Conservation (phyloP, 305 asterid genomes). For the Fraxinus dipetala region DNA sequence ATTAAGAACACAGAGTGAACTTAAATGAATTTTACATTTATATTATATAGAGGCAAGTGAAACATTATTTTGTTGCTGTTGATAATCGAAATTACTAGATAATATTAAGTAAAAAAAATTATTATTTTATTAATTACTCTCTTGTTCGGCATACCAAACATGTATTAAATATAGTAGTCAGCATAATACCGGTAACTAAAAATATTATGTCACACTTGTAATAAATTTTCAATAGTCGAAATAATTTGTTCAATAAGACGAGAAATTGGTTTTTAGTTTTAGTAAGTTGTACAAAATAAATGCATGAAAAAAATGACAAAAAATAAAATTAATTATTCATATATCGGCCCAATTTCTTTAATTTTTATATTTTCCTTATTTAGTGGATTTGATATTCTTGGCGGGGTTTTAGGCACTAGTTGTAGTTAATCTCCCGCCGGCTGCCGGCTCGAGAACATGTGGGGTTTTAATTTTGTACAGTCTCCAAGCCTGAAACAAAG, state of each 20-base stretch:
- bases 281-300: not conserved
- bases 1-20: not conserved
- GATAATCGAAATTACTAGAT: too few relatives aligned
- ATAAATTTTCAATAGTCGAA: not conserved
- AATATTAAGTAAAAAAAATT: too few relatives aligned
- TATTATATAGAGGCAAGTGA: not conserved
- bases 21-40: too few relatives aligned
- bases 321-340: not conserved
- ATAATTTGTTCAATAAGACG: not conserved
- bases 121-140: not conserved
- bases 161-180: not conserved
- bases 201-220: not conserved
- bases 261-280: not conserved
- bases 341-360: not conserved
- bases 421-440: slow-evolving; percentile 21
- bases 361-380: not conserved
- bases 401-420: not conserved
- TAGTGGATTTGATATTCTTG: not conserved
- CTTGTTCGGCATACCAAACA: not conserved
- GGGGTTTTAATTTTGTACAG: not conserved
- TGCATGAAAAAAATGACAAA: not conserved
- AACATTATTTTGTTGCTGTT: not conserved
- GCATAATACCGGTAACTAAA: not conserved
- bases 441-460: slow-evolving; percentile 18
- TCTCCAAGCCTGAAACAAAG: not conserved